Conservation (phyloP, 2,329 filamentous ascomycete genomes). For the Penicillium sp. region DNA sequence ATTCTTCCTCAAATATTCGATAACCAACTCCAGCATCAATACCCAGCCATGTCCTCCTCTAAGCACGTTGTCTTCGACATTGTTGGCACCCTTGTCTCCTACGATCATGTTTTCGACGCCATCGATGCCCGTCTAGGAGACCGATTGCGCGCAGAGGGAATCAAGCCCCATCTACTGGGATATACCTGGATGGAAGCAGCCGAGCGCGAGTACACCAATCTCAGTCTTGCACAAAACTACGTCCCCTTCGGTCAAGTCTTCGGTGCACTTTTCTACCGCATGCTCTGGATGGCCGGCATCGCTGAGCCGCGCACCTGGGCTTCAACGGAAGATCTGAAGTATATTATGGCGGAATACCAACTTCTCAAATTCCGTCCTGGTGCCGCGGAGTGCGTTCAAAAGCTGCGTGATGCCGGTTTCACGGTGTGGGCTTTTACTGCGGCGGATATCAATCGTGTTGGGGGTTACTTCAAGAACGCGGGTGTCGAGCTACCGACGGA, state of each 20-base stretch:
- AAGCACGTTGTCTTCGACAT: conserved; percentile 34
- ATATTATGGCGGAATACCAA: conserved; percentile 37
- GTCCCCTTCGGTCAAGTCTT: conserved; percentile 40
- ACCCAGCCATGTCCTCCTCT: conserved; percentile 6
- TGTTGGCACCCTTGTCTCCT: conserved; percentile 44
- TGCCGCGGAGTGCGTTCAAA: conserved; percentile 38
- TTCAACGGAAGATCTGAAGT: conserved; percentile 39
- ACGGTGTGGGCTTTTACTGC: conserved; percentile 32
- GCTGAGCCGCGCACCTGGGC: conserved; percentile 39
- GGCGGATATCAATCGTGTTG: conserved; percentile 25
- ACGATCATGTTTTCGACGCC: conserved; percentile 39
- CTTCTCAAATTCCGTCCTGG: conserved; percentile 35
- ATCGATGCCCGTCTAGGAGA: conserved; percentile 41
- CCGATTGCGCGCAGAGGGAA: conserved; percentile 33
- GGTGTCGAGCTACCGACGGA: conserved; percentile 24
- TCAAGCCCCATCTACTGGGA: conserved; percentile 41
- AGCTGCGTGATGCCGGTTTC: conserved; percentile 32
- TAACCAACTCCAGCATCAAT: not conserved
- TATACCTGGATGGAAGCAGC: conserved; percentile 45
- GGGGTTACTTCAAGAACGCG: conserved; percentile 26
- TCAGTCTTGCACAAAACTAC: conserved; percentile 43
- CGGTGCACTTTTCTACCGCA: conserved; percentile 45
- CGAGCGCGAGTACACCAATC: conserved; percentile 48
- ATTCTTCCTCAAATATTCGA: not conserved
- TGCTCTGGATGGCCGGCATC: conserved; percentile 42